These are phyloP conservation scores for Backusella liffmaniae DNA, from an alignment of 192 early-diverging fungal species.

Conservation along the genomic window DNA sequence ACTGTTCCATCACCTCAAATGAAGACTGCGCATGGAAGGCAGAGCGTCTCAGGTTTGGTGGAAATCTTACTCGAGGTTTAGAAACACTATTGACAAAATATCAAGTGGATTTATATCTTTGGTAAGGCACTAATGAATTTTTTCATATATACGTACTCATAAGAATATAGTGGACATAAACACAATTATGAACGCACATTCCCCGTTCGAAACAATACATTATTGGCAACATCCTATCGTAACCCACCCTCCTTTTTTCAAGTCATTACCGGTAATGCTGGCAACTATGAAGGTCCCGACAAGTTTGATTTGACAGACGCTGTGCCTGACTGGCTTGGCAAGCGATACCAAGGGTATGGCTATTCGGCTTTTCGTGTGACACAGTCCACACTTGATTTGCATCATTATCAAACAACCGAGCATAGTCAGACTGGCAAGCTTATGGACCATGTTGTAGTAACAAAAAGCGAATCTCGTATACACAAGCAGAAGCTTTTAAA, in stretches of 20 bases:
- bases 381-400: background rate
- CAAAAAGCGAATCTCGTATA: background rate
- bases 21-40: slow-evolving; percentile 4
- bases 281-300: slow-evolving; percentile 21
- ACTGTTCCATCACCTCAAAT: slow-evolving; percentile 13
- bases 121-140: background rate
- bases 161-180: slow-evolving; percentile 16
- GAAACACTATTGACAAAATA: slow-evolving; percentile 18
- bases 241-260: slow-evolving; percentile 26
- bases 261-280: slow-evolving; percentile 17
- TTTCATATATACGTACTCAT: background rate
- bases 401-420: slow-evolving; percentile 10
- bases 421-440: slow-evolving; percentile 5
- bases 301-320: slow-evolving; percentile 11
- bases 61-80: background rate
- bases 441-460: slow-evolving; percentile 18
- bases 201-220: slow-evolving; percentile 9
- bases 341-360: slow-evolving; percentile 22
- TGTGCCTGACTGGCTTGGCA: slow-evolving; percentile 21
- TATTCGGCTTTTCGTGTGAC: slow-evolving; percentile 9
- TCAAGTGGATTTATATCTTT: slow-evolving; percentile 22
- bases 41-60: background rate
- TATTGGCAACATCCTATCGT: slow-evolving; percentile 13
- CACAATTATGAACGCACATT: slow-evolving; percentile 29
- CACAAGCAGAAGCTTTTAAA: slow-evolving; percentile 2